Conservation (phyloP, 495 filamentous ascomycete genomes). For the Trichoderma erinaceum region DNA sequence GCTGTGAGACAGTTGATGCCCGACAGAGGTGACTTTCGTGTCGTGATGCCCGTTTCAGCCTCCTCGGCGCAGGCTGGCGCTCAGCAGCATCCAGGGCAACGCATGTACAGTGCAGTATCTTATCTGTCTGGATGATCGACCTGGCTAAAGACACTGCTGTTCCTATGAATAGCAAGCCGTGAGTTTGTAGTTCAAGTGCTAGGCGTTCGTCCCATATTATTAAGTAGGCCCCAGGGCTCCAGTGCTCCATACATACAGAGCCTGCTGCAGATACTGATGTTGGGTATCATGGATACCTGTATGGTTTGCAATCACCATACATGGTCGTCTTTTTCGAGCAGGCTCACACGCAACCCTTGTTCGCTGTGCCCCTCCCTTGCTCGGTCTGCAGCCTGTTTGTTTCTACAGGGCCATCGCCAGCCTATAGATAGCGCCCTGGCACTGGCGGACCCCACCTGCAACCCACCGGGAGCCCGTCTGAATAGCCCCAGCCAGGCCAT, state of each 20-base stretch:
- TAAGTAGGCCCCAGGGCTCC: no score
- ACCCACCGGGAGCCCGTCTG: neutral
- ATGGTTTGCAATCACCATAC: neutral
- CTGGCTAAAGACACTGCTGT: neutral
- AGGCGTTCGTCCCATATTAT: no score
- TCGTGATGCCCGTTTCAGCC: neutral
- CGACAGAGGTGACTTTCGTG: neutral
- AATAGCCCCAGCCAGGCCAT: neutral
- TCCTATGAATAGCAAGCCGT: no score
- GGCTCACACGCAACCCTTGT: neutral
- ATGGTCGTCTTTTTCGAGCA: neutral
- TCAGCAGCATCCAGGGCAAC: neutral
- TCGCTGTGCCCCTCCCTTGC: neutral
- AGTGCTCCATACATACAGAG: no score
- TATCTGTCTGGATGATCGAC: neutral
- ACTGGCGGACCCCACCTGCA: neutral
- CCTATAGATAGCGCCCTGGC: neutral
- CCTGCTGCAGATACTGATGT: no score
- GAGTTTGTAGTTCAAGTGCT: no score
- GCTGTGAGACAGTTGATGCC: neutral
- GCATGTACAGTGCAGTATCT: neutral
- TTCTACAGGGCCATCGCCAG: neutral
- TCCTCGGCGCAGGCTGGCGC: conserved; percentile 10
- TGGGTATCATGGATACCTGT: neutral
- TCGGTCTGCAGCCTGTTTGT: neutral